Base-by-base conservation (phyloP, 1,284 basidiomycete species). In the Irpex sp. region DNA sequence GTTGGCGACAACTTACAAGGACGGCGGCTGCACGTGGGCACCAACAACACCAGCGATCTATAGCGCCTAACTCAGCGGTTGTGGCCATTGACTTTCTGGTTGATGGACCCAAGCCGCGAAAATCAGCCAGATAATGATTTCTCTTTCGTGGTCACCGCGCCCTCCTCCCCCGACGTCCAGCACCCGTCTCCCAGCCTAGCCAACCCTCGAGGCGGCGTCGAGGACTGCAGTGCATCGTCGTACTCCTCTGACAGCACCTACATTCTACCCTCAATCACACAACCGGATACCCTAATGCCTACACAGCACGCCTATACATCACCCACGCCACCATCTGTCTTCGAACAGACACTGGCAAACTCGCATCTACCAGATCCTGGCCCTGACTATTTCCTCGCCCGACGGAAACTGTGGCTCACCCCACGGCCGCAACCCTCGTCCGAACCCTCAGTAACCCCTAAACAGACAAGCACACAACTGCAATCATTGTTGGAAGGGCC, bases 341-440 rank as follows among this genome's bases (percentile, higher is more conserved):
- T 84, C 66, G 78, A 84, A 56, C 69, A 77, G 17, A 67, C 76
- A 50, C 70, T 83, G 19, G 69, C 63, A 7, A 57, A 72, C 15
- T 69, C 77, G 15, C 61, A 71, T 56, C 73, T 88, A 36, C 87
- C 87, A n/a, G 79, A 79, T 58, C 84, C 88, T 2, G 90, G 90
- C 0, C 85, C 84, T 19, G 81, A 78, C 2, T 78, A 85, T 68
- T 92, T 88, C 71, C 73, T 75, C 19, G 86, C 83, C 0, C 82
- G 90, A 43, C 79, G 88, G 63, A 77, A 78, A 4, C 74, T 87
- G 21, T 92, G 90, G 90, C 76, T 85, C 17, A 75, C 73, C 8
- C 64, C 74, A 9, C 26, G 61, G 1, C 60, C 61, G 0, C 58
- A 69, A n/a, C 63, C 66, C 0, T 66, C 65, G 56, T 72, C 59